Conservation (phyloP, 257 asterid species). For the Solanum neorickii region DNA sequence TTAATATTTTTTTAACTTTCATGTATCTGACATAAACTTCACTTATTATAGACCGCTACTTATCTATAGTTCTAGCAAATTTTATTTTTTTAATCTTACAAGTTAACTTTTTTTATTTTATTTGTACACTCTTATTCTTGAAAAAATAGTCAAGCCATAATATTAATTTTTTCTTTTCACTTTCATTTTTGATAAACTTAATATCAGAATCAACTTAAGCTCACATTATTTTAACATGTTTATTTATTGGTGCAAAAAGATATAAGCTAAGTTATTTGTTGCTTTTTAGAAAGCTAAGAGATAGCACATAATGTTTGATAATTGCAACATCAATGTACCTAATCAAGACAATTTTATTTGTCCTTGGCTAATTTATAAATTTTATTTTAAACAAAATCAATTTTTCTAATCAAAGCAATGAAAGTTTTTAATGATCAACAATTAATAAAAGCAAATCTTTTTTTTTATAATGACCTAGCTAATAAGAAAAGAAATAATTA, state of each 20-base stretch:
- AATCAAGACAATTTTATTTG: not conserved
- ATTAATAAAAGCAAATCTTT: not conserved
- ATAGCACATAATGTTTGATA: not conserved
- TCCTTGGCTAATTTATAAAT: not conserved
- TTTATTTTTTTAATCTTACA: not conserved
- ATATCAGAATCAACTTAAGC: not conserved
- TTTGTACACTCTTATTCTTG: not conserved
- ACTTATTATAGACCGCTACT: not conserved
- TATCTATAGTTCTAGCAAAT: not conserved
- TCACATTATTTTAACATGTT: not conserved
- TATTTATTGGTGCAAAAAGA: not conserved
- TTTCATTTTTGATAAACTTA: not conserved
- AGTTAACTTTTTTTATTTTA: not conserved
- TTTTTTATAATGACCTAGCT: not conserved
- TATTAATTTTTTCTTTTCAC: not conserved
- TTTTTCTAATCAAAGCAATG: not conserved
- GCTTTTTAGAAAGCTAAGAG: not conserved
- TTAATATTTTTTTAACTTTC: not conserved
- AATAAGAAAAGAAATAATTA: not conserved
- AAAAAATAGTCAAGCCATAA: not conserved
- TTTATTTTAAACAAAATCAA: too few species aligned
- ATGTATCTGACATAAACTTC: not conserved
- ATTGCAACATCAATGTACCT: not conserved
- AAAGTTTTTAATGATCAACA: not conserved
- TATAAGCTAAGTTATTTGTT: not conserved